phyloP scores from a whole-genome alignment of 257 asterid species.

The Solanum medicagineum region DNA sequence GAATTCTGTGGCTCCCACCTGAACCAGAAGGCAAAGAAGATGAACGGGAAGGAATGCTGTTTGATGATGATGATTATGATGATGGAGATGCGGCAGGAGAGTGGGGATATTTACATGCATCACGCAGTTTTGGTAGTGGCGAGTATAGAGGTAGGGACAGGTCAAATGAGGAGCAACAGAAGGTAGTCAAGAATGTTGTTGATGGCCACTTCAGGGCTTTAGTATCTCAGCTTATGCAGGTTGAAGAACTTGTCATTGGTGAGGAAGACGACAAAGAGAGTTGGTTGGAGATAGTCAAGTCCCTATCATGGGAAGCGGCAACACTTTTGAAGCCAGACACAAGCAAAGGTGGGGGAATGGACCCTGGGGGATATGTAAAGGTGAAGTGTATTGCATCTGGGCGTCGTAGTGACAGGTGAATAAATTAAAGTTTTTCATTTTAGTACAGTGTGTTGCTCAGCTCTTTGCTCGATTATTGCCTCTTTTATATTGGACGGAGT shows the following conservation, averaged over 20 bases:
- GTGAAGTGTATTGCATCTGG: slow-evolving; percentile 93
- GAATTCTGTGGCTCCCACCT: slow-evolving; percentile 93
- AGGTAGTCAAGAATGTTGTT: slow-evolving; percentile 69
- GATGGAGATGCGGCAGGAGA: slow-evolving; percentile 80
- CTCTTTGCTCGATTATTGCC: not conserved
- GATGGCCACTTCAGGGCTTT: slow-evolving; percentile 92
- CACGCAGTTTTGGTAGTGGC: slow-evolving; percentile 78
- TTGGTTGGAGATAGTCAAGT: slow-evolving; percentile 85
- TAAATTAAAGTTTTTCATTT: not conserved
- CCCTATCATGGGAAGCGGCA: slow-evolving; percentile 98
- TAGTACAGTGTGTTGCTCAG: not conserved
- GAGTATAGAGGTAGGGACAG: slow-evolving; percentile 68
- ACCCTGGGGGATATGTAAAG: slow-evolving; percentile 91
- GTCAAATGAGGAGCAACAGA: slow-evolving; percentile 82
- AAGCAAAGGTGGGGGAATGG: slow-evolving; percentile 94
- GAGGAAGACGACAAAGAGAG: slow-evolving; percentile 68
- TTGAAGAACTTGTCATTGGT: slow-evolving; percentile 64
- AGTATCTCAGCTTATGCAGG: slow-evolving; percentile 89
- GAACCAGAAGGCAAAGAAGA: slow-evolving; percentile 98
- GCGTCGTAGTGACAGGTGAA: slow-evolving; percentile 76
- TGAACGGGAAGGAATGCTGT: slow-evolving; percentile 55
- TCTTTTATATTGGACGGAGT: not conserved
- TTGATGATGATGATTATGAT: slow-evolving; percentile 71
- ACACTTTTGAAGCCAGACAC: slow-evolving; percentile 76
- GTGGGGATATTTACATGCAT: slow-evolving; percentile 55